Base-by-base conservation (phyloP, 2,329 filamentous ascomycete species). In the Apiospora arundinis region DNA sequence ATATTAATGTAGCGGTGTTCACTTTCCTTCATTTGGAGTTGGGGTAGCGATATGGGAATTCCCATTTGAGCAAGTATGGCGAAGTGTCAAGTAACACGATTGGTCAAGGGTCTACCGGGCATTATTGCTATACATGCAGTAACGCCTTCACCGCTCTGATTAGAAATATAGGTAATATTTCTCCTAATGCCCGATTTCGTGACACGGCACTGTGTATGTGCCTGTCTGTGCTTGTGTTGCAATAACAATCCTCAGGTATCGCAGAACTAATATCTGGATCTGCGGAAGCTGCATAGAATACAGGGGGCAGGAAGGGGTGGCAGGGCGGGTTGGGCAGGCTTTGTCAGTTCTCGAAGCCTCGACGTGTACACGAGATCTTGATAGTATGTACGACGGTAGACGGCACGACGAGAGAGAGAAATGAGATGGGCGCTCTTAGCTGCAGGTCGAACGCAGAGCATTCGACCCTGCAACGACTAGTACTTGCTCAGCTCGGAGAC, bases 141-240 rank as follows among this genome's bases (percentile, higher is more conserved):
- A n/a, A 3, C 32, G 32, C 56, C 56, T 63, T 63, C 56, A 63
- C 56, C 56, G 56, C 56, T 63, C 21, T n/a, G 56, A 63, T 23
- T 21, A 28, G 16, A 21, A 28, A n/a, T 1, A 56, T n/a, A 40
- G 18, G 14, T n/a, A 6, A 3, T 63, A 63, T 63, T 40, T 63
- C 32, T 63, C 56, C 56, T 63, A 63, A n/a, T 63, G 56, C 56
- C 56, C 56, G 56, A 63, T 23, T 63, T 63, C 56, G 56, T 63
- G 56, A 32, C 32, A 40, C 56, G 56, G 16, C 56, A 60, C 32
- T 63, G 32, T 40, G 56, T 63, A 9, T 23, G 42, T 14, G 32
- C 32, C 32, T 32, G 32, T 32, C 32, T 32, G 42, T 45, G 42
- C 9, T 11, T 42, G 40, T 56, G 49, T 49, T 23, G 23, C 48